phyloP scores from a whole-genome alignment of 257 asterid species.

The Phtheirospermum japonicum region DNA sequence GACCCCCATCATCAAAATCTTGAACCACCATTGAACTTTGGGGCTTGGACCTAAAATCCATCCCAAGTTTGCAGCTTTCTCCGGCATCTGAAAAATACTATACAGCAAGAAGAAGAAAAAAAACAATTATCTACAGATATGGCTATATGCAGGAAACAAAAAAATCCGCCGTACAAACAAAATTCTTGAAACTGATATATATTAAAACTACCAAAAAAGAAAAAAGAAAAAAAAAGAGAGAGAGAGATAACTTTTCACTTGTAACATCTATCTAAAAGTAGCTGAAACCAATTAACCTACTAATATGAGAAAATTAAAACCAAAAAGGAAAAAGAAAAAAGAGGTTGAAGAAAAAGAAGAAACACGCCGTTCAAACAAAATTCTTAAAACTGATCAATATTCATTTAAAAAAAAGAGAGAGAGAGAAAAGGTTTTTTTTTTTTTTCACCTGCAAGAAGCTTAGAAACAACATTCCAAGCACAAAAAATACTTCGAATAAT shows the following conservation, averaged over 20 bases:
- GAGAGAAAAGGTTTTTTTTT: background rate
- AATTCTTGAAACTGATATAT: background rate
- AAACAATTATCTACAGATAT: background rate
- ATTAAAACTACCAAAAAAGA: background rate
- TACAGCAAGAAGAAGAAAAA: background rate
- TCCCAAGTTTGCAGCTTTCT: slow-evolving; percentile 50
- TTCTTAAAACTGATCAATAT: background rate
- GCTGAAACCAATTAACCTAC: background rate
- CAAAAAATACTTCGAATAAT: background rate
- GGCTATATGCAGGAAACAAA: too few relatives aligned
- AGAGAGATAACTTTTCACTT: background rate
- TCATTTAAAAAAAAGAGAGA: background rate
- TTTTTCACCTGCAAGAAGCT: slow-evolving; percentile 22
- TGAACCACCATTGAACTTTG: slow-evolving; percentile 62
- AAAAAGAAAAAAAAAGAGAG: background rate
- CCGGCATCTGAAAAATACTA: slow-evolving; percentile 41
- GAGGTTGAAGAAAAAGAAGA: background rate
- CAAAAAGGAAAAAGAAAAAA: background rate
- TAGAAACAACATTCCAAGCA: slow-evolving; percentile 1
- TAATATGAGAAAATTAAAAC: background rate
- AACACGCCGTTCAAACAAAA: background rate
- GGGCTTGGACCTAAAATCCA: slow-evolving; percentile 54
- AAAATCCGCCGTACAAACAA: background rate
- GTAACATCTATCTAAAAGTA: background rate
- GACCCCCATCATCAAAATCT: slow-evolving; percentile 47